A percentile compares a stretch with the other conserved stretches of the same genome.
Evolutionary conservation across 2,329 filamentous ascomycete species (phyloP).

Genomic region (Beauveria sp.): DNA sequence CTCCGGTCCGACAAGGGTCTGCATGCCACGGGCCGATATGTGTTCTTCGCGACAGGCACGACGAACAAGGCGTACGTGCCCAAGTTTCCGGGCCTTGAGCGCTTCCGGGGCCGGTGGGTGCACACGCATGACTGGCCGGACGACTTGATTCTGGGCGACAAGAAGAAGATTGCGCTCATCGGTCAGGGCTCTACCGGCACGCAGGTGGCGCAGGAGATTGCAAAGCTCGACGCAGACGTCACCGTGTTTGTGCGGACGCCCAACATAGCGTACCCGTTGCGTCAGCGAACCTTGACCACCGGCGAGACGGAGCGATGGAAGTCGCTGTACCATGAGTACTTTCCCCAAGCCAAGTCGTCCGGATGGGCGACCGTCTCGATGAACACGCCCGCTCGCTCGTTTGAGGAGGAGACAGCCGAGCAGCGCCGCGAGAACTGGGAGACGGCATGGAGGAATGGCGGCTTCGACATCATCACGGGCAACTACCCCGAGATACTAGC

Average conservation of each 20-base stretch:
- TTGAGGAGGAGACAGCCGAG: conserved; percentile 22
- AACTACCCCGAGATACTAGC: conserved; percentile 26
- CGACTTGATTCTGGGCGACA: conserved; percentile 16
- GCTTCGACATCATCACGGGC: conserved; percentile 37
- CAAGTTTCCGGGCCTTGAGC: conserved; percentile 24
- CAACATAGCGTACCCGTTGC: conserved; percentile 52
- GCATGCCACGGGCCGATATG: conserved; percentile 31
- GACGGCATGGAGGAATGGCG: conserved; percentile 36
- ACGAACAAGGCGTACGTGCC: conserved; percentile 34
- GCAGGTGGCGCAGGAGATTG: conserved; percentile 22
- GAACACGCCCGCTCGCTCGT: neutral
- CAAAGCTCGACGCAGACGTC: conserved; percentile 26
- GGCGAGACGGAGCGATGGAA: conserved; percentile 17
- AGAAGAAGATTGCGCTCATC: conserved; percentile 24
- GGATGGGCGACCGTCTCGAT: neutral
- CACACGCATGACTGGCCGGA: conserved; percentile 24
- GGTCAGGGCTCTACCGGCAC: conserved; percentile 24
- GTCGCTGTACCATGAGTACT: conserved; percentile 30
- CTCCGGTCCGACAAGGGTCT: conserved; percentile 34
- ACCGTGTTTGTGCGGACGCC: conserved; percentile 51
- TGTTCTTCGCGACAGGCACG: conserved; percentile 40
- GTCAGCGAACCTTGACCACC: conserved; percentile 23
- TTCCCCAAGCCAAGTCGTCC: conserved; percentile 21
- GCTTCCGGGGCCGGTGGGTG: conserved; percentile 21
- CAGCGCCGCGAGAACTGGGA: conserved; percentile 37